Evolutionary conservation across 208 protist genomes (phyloP).

Genomic region (Trypanosoma congolense): DNA sequence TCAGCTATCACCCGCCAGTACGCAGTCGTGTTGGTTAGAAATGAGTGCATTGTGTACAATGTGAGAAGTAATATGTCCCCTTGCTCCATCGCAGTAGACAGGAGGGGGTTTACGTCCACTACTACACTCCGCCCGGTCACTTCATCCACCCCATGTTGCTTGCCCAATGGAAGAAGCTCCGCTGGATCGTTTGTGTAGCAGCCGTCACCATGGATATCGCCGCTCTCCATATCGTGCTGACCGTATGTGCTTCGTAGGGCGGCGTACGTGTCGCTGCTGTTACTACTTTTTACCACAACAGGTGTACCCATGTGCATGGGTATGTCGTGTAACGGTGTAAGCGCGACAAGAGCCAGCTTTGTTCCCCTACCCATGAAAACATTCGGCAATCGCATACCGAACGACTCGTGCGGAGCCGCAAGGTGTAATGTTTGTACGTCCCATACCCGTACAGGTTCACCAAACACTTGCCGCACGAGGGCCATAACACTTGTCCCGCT

Average conservation of each 20-base stretch:
- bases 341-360: conserved; percentile 65
- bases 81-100: conserved; percentile 53
- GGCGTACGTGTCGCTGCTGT: conserved; percentile 55
- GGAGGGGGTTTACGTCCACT: conserved; percentile 73
- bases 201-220: conserved; percentile 63
- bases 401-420: conserved; percentile 51
- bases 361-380: conserved; percentile 77
- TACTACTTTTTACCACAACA: conserved; percentile 71
- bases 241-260: conserved; percentile 71
- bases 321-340: conserved; percentile 78
- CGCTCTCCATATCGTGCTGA: conserved; percentile 77
- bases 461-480: conserved; percentile 80
- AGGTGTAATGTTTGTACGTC: conserved; percentile 73
- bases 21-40: conserved; percentile 67
- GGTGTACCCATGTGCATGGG: conserved; percentile 72
- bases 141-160: conserved; percentile 46
- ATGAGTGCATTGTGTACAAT: conserved; percentile 82
- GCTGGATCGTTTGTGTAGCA: conserved; percentile 66
- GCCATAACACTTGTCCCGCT: conserved; percentile 82
- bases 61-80: conserved; percentile 80
- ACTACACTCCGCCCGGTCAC: conserved; percentile 51
- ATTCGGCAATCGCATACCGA: conserved; percentile 73
- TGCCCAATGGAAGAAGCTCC: conserved; percentile 68
- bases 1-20: conserved; percentile 71
- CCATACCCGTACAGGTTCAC: conserved; percentile 44